Evolutionary conservation across 2,329 filamentous ascomycete genomes (phyloP), one percentile per base, ranked within the genome.

Genomic region (Colletotrichum incanum): DNA sequence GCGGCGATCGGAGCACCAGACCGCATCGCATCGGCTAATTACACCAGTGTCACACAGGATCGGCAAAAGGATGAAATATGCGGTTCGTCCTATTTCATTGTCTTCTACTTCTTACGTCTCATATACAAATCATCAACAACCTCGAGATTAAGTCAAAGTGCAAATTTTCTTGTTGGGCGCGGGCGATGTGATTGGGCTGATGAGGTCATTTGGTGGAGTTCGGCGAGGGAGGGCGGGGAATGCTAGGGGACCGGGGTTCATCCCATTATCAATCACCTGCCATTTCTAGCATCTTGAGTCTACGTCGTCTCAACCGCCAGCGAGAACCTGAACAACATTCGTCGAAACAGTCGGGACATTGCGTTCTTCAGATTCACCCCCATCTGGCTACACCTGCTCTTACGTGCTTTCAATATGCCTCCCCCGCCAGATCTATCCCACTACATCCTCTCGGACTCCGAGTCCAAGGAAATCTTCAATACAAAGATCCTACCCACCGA

Each of bases 401-500:
- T 18, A 20, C 55, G 8, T 39, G 31, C n/a, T 39, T 18, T 41
- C 12, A 18, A 11, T 16, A 74, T 74, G 73, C 73, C 73, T 18
- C 75, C 76, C 2, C 78, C 78, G 5, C 76, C 77, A 41, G 76
- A 80, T 59, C 73, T 80, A 37, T 78, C 77, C 16, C 77, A 77
- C 12, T 80, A 82, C 67, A 76, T 78, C 47, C 81, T 83, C 72
- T 75, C 79, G 9, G 74, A 76, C 20, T 74, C 74, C 49, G 77
- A 78, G 12, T 79, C 80, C 6, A 73, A 72, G 16, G 72, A 71
- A 37, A 82, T 83, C 71, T 83, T 83, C 73, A 73, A 73, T 31
- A 65, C 71, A 18, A 56, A 77, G 34, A 80, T 81, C 65, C 75
- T 80, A 18, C 84, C 81, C 23, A 71, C 76, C 39, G 82, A 84